phyloP scores from a whole-genome alignment of 495 filamentous ascomycete genomes.

The Apodospora peruviana region DNA sequence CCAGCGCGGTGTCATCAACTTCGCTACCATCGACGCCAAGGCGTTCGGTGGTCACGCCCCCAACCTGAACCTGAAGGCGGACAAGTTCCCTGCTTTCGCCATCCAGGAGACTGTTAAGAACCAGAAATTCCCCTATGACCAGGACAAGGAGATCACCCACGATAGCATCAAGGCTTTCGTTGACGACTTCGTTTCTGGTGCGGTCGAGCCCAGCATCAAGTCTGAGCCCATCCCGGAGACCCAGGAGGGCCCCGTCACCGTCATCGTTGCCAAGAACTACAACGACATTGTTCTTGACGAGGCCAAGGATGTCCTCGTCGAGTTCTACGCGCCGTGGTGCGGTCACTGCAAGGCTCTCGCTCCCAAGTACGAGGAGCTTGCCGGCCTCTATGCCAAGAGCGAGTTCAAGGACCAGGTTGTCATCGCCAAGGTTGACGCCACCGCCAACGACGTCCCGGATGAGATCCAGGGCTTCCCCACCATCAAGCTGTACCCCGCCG shows the following conservation, averaged over 20 bases:
- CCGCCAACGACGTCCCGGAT: slow-evolving; percentile 92
- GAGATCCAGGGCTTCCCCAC: slow-evolving; percentile 98
- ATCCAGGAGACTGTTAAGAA: slow-evolving; percentile 97
- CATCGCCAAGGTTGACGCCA: slow-evolving; percentile 97
- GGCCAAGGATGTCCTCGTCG: slow-evolving; percentile 92
- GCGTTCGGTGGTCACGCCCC: slow-evolving; percentile 90
- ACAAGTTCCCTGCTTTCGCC: slow-evolving; percentile 94
- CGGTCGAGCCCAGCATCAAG: slow-evolving; percentile 93
- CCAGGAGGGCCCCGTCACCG: slow-evolving; percentile 82
- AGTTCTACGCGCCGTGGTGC: slow-evolving; percentile 99
- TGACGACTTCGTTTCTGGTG: slow-evolving; percentile 79
- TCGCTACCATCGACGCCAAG: slow-evolving; percentile 96
- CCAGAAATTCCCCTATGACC: slow-evolving; percentile 92
- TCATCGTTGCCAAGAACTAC: slow-evolving; percentile 93
- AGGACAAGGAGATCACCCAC: slow-evolving; percentile 70
- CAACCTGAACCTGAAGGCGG: slow-evolving; percentile 95
- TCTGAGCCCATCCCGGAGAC: slow-evolving; percentile 95
- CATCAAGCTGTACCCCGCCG: slow-evolving; percentile 96
- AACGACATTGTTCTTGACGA: slow-evolving; percentile 87
- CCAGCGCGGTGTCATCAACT: slow-evolving; percentile 83
- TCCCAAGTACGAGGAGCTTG: slow-evolving; percentile 90
- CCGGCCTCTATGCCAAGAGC: slow-evolving; percentile 65
- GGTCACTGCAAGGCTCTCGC: slow-evolving; percentile 97
- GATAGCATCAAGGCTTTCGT: slow-evolving; percentile 79
- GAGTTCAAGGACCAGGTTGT: slow-evolving; percentile 77